Base-by-base conservation (phyloP, 2,329 filamentous ascomycete genomes). In the Hypoxylon sp. region DNA sequence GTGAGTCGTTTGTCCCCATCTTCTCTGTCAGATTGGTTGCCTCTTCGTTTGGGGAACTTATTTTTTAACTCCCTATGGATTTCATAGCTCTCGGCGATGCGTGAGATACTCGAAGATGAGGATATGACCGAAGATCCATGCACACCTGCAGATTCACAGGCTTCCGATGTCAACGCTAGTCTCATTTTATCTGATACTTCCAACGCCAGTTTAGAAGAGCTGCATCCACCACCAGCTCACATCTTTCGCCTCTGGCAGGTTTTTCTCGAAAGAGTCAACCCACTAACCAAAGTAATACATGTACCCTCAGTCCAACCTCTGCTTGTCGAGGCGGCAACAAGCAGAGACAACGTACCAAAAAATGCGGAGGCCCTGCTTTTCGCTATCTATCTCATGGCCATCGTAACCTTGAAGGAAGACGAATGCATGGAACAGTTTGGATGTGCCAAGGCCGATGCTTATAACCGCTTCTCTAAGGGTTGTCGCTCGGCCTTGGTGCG, bases 231-330 rank as follows among this genome's bases (percentile, higher is more conserved):
- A 3, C 80, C 84, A 0, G 78, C 82, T 8, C 83, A 89, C 23
- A 81, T 89, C 17, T 85, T 89, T 62, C 78, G 79, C 40, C 76
- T 93, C 4, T 93, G 89, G 89, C 86, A 91, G 66, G 75, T 83
- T 6, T 91, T 87, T 59, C 73, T 91, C 4, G 84, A 90, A 37
- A 85, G 89, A 54, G 84, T 92, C 46, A 88, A 92, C 62, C 88
- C 89, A 5, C 27, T 70, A 37, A 69, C 67, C 38, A 69, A 69
- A 48, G 64, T 85, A 34, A 83, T 90, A 16, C 89, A 93, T 65
- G 80, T 87, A 1, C 88, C 89, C 0, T 84, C 84, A 0, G 69
- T 90, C 3, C 85, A 91, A 62, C 78, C 80, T 2, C 78, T 81
- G 34, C 74, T 91, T 5, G 77, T 88, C 26, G 81, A 88, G 50